Percentiles rank a stretch among this genome's conserved stretches.
phyloP scores from a whole-genome alignment of 139 green algal species.

The Raphidocelis subcapitata region DNA sequence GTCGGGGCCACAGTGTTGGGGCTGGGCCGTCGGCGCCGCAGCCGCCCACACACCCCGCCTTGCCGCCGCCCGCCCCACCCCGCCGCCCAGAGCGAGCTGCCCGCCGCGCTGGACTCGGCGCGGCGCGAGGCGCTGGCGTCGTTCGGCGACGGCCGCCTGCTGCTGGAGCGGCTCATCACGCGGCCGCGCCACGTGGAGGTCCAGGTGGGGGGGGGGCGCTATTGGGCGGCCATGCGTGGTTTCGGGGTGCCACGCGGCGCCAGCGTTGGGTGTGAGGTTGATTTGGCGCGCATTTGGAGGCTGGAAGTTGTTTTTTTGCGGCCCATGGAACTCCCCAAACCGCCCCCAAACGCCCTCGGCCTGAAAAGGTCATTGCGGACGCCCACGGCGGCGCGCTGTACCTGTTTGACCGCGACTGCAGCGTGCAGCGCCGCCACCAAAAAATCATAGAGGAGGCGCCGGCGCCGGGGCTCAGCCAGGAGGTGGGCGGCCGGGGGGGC shows the following conservation, averaged over 20 bases:
- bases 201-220: constrained; percentile 39
- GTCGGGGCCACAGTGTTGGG: too few species aligned
- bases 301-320: too few species aligned
- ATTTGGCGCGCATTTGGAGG: too few species aligned
- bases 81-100: constrained; percentile 24
- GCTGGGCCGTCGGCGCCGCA: too few species aligned
- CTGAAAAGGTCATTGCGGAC: constrained; percentile 74
- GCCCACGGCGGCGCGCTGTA: constrained; percentile 68
- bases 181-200: constrained; percentile 84
- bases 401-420: constrained; percentile 86
- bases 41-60: too few species aligned
- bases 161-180: constrained; percentile 83
- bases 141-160: constrained; percentile 77
- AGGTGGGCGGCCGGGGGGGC: too few species aligned
- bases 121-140: constrained; percentile 67
- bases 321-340: too few species aligned
- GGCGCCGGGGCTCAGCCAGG: constrained; percentile 42
- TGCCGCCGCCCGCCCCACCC: too few species aligned
- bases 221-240: too few species aligned
- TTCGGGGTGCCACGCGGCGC: too few species aligned
- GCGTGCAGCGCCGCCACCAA: constrained; percentile 82
- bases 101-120: constrained; percentile 44
- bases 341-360: too few species aligned
- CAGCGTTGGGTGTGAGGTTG: too few species aligned
- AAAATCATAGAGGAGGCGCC: constrained; percentile 86